Evolutionary conservation across 2,329 filamentous ascomycete genomes (phyloP), one percentile per base, ranked within the genome.

Genomic region (Stemphylium lycopersici): DNA sequence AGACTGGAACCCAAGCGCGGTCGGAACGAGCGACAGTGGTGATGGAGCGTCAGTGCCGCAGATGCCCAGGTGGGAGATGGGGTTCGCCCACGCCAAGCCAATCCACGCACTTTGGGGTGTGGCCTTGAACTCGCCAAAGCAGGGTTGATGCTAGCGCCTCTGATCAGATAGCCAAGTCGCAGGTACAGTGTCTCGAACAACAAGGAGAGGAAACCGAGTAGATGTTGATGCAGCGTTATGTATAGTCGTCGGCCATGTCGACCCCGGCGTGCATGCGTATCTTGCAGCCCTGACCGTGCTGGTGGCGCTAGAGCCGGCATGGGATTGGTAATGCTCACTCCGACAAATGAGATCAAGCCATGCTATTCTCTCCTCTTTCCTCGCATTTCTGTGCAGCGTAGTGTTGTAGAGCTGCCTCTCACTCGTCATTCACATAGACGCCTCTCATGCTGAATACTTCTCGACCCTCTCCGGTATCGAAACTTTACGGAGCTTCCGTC

Each of bases 41-140:
- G 58, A 61, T 57, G 59, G 59, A 58, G 55, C 55, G 58, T 61
- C 54, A 56, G 61, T 55, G 54, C 48, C 65, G 68, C 66, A 65
- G 66, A 62, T 56, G 67, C 22, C 37, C 18, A 22, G 36, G 46
- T 62, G 63, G 63, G 70, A 69, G 68, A 29, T 65, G 64, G 57
- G 66, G 57, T 66, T 68, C 66, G 64, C 67, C 65, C 54, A 52
- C 62, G 70, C 71, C 71, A 73, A 75, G 71, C 58, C 51, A 63
- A 67, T 24, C 40, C 48, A 55, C 41, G 48, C 20, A 29, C 48
- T 42, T 41, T 69, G 65, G 66, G 64, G 59, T 70, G 68, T 72
- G 72, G 64, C 68, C 63, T 62, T 59, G 58, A 46, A 60, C 58
- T 62, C 63, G 64, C 68, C 61, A 67, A 65, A 62, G 40, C 54